These are phyloP conservation scores for Basipetospora chlamydospora DNA, from an alignment of 2,329 filamentous ascomycete genomes.

Conservation along the genomic window DNA sequence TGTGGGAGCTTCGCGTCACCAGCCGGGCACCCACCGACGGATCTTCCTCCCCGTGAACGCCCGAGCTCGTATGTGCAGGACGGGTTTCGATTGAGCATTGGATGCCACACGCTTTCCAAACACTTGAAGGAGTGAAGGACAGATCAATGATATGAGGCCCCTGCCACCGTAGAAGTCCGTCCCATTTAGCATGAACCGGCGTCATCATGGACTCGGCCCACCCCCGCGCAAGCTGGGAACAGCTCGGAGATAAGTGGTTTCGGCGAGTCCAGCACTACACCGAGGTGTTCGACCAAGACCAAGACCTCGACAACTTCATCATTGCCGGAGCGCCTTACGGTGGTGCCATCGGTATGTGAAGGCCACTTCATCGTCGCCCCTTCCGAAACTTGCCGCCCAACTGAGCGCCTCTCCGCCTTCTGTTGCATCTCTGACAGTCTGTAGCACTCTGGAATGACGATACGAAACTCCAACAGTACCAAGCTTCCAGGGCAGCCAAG, in stretches of 20 bases:
- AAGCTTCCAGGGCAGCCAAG: slow-evolving; percentile 56
- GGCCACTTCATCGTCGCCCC: neutral
- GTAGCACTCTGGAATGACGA: slow-evolving; percentile 81
- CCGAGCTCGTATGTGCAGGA: too few species aligned
- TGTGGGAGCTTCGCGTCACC: too few species aligned
- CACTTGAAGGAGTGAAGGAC: too few species aligned
- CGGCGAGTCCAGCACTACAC: slow-evolving; percentile 90
- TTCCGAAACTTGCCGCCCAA: neutral
- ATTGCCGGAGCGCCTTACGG: slow-evolving; percentile 85
- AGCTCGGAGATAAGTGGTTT: slow-evolving; percentile 85
- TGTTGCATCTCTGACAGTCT: slow-evolving; percentile 14
- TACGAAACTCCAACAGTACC: slow-evolving; percentile 65
- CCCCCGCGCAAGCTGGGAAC: slow-evolving; percentile 85
- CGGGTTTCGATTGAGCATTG: too few species aligned
- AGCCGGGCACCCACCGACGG: too few species aligned
- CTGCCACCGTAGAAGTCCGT: too few species aligned
- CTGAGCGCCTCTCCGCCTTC: neutral
- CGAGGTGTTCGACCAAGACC: slow-evolving; percentile 78
- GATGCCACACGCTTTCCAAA: too few species aligned
- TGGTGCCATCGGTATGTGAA: slow-evolving; percentile 68
- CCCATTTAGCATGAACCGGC: neutral
- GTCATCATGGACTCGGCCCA: slow-evolving; percentile 39
- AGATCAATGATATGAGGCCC: too few species aligned
- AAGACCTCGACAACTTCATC: slow-evolving; percentile 90
- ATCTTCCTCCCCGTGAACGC: too few species aligned